These are phyloP conservation scores for Salvia splendens DNA, from an alignment of 257 asterid species.

Conservation along the genomic window DNA sequence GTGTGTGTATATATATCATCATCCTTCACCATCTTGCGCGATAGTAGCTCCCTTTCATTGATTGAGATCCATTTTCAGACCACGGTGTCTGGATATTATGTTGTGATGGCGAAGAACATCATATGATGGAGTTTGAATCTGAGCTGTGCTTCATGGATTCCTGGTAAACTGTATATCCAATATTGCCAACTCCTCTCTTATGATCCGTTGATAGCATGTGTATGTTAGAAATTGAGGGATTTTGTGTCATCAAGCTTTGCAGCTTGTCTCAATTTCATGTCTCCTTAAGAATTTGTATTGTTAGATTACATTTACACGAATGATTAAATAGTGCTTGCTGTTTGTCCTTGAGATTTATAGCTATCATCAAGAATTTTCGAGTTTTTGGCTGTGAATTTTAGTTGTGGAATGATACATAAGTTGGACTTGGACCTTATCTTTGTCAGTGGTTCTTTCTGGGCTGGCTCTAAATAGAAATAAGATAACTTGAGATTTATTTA, in stretches of 20 bases:
- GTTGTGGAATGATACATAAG: slow-evolving; percentile 5
- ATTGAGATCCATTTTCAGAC: neutral
- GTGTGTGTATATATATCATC: neutral
- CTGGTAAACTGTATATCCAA: slow-evolving; percentile 38
- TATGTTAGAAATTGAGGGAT: slow-evolving; percentile 26
- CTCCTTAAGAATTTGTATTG: slow-evolving; percentile 21
- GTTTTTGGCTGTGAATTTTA: slow-evolving; percentile 6
- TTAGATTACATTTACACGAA: slow-evolving; percentile 8
- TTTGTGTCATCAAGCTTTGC: slow-evolving; percentile 20
- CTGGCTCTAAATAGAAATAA: neutral
- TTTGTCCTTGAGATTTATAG: slow-evolving; percentile 30
- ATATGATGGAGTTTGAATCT: slow-evolving; percentile 15
- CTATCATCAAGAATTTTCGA: slow-evolving; percentile 3
- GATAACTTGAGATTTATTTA: too few species aligned
- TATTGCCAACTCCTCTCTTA: neutral
- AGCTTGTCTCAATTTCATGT: slow-evolving; percentile 10
- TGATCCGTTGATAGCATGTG: slow-evolving; percentile 1
- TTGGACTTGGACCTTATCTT: neutral
- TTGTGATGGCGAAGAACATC: neutral
- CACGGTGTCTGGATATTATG: neutral
- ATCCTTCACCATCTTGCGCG: slow-evolving; percentile 8
- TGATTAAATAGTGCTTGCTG: slow-evolving; percentile 34
- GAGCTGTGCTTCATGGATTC: slow-evolving; percentile 14
- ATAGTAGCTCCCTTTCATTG: slow-evolving; percentile 5
- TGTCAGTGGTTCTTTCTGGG: neutral